Base-by-base conservation (phyloP, 495 filamentous ascomycete genomes). In the Hyaloscypha finlandica region DNA sequence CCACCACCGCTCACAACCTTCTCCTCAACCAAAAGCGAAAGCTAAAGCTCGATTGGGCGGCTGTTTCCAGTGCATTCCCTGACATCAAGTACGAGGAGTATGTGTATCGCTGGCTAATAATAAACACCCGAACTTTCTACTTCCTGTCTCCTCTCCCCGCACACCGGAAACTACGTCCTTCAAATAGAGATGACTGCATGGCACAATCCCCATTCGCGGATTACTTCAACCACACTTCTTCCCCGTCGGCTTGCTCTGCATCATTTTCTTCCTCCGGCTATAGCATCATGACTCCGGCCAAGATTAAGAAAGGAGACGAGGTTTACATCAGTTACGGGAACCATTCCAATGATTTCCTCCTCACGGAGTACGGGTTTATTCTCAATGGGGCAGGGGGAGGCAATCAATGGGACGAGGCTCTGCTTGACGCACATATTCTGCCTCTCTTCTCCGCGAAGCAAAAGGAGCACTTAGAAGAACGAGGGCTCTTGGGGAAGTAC, bases 61-160 rank as follows among this genome's bases (percentile, higher is more conserved):
- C 75, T 33, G 84, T 89, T 2, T 73, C 76, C 14, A 65, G 76
- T 25, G 81, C 84, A 1, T 88, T 87, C 60, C 84, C 85, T 2
- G 70, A 79, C 16, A 77, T 87, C 2, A 71, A 81, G 11, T 81
- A 83, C 70, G 77, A 82, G 1, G 71, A 74, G 8, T 94, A 89
- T 75, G 79, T 81, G 4, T 90, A 91, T 70, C 74, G 81, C 68
- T 92, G 89, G 90, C 78, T 89, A 30, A 80, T 91, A 58, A 83
- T 91, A 29, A 91, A 89, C 67, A 90, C 88, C 4, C 79, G 90
- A 61, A 85, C 83, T 59, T 91, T 92, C 76, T 90, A 85, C 70
- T 89, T 70, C 64, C 45, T 58, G 6, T 35, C 59, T 25, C 58
- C 62, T 4, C 53, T 31, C 5, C 32, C 33, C 0, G 42, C 42